phyloP scores from a whole-genome alignment of 2,329 filamentous ascomycete genomes.

The Tolypocladium ovalisporum region DNA sequence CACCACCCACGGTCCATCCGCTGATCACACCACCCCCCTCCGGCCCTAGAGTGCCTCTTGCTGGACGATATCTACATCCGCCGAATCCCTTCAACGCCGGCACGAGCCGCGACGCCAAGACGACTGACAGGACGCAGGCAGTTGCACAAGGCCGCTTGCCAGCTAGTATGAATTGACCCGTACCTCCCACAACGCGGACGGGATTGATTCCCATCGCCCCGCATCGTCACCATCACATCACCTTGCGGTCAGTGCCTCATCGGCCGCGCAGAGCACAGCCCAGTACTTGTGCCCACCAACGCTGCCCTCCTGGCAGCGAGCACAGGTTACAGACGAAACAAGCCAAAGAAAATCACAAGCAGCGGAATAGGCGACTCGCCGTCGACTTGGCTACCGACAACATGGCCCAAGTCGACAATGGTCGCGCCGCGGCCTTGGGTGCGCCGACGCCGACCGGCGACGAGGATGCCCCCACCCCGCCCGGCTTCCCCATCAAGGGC shows the following conservation, averaged over 20 bases:
- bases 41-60: neutral
- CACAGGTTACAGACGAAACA: neutral
- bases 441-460: constrained; percentile 14
- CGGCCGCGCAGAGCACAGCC: neutral
- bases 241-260: neutral
- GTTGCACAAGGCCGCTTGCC: neutral
- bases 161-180: neutral
- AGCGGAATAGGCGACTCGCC: neutral
- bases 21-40: constrained; percentile 6
- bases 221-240: constrained; percentile 1
- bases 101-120: neutral
- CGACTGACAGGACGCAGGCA: neutral
- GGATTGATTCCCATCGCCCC: neutral
- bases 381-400: neutral
- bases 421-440: constrained; percentile 9
- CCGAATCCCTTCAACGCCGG: neutral
- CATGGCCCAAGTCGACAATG: constrained; percentile 1
- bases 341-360: neutral
- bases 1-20: constrained; percentile 3
- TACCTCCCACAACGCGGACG: neutral
- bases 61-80: neutral
- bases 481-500: constrained; percentile 34
- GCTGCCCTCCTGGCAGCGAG: neutral
- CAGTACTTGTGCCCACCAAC: neutral
- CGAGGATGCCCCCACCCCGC: constrained; percentile 6